These are phyloP conservation scores for Tetrapisispora iriomotensis DNA, from an alignment of 805 yeast genomes.

Conservation along the genomic window DNA sequence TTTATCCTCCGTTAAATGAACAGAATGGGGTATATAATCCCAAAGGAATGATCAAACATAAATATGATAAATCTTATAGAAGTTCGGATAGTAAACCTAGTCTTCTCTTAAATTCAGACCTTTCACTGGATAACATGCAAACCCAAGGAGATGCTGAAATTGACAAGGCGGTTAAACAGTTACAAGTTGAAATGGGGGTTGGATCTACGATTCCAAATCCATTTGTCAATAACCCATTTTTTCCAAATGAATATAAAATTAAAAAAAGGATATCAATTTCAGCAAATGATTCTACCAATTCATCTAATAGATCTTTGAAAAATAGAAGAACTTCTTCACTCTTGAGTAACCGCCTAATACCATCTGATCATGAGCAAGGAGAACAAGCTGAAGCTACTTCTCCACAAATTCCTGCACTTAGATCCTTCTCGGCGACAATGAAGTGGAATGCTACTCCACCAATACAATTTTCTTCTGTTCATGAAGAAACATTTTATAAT, in stretches of 20 bases:
- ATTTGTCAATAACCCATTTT: conserved; percentile 2
- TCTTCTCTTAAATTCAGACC: too few relatives aligned
- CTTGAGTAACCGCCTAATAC: conserved; percentile 12
- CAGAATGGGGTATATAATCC: not conserved
- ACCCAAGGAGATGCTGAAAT: conserved; percentile 21
- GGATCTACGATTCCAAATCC: not conserved
- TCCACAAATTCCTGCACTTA: conserved; percentile 1
- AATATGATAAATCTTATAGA: not conserved
- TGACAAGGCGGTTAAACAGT: conserved; percentile 20
- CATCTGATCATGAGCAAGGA: not conserved
- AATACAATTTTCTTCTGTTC: not conserved
- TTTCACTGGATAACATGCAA: too few relatives aligned
- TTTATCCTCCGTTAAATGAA: conserved; percentile 3
- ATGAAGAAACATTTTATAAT: not conserved
- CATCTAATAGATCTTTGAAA: not conserved
- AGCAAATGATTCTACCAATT: not conserved
- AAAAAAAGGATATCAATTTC: conserved; percentile 7
- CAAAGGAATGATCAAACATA: not conserved
- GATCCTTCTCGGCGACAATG: conserved; percentile 1
- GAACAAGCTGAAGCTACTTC: not conserved
- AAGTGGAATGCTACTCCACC: conserved; percentile 5
- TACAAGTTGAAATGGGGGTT: conserved; percentile 13
- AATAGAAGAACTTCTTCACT: conserved; percentile 13
- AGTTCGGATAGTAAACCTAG: not conserved
- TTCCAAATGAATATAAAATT: conserved; percentile 8